These are phyloP conservation scores for Hymenoscyphus infarciens DNA, from an alignment of 2,329 filamentous ascomycete genomes.

Conservation along the genomic window DNA sequence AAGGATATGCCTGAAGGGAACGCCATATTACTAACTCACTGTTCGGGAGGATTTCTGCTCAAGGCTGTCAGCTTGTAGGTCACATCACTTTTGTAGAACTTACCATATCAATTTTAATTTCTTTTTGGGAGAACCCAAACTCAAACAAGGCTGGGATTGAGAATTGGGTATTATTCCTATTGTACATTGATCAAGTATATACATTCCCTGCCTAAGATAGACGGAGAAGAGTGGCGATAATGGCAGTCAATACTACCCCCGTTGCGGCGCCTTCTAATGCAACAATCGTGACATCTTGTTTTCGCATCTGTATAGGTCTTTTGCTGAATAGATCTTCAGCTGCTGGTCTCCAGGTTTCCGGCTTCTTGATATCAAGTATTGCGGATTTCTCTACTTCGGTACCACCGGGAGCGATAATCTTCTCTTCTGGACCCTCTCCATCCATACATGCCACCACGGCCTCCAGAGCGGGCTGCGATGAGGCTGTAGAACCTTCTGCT, in stretches of 20 bases:
- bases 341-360: conserved; percentile 45
- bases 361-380: conserved; percentile 18
- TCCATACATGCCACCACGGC: conserved; percentile 24
- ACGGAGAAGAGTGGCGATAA: conserved; percentile 32
- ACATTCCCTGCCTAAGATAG: conserved; percentile 23
- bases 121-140: background rate
- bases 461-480: conserved; percentile 25
- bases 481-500: conserved; percentile 7
- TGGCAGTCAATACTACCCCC: conserved; percentile 59
- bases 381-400: conserved; percentile 25
- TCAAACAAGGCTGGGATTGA: background rate
- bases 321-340: conserved; percentile 63
- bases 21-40: no score
- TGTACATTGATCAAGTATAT: conserved; percentile 26
- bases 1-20: no score
- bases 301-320: conserved; percentile 57
- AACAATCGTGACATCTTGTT: conserved; percentile 67
- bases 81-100: background rate
- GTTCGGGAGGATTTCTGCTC: no score
- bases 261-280: conserved; percentile 63
- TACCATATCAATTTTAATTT: background rate
- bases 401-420: conserved; percentile 13
- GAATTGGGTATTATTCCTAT: conserved; percentile 25
- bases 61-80: background rate
- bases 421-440: conserved; percentile 13